Evolutionary conservation across 2,329 filamentous ascomycete species (phyloP), one percentile per base, ranked within the genome.

Genomic region (Aurifilum marmelostoma): DNA sequence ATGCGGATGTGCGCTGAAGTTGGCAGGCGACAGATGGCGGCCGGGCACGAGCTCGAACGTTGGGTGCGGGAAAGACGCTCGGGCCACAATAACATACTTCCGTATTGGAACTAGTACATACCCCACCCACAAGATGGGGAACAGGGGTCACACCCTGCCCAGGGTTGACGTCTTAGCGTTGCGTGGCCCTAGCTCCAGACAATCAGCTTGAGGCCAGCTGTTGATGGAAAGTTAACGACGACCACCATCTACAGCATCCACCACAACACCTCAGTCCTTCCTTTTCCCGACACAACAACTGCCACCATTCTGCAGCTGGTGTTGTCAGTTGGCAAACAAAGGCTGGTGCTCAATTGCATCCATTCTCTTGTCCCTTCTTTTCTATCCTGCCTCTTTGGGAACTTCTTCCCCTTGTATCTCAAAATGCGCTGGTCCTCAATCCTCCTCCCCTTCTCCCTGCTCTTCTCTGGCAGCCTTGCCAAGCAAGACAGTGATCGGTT

Each of bases 401-500:
- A 21, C 12, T 12, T 18, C 12, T 21, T 66, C 8, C 14, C 14
- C 3, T 34, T n/a, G 47, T 32, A 37, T 67, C 73, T 73, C 80
- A 89, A 80, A 74, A 95, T 95, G 92, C 90, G 88, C 81, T 83
- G 91, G 76, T 81, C 92, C 69, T 83, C 86, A 74, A 79, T 88
- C 71, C 80, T 94, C 74, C 81, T 91, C 73, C 86, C 89, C 56
- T 82, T 88, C 69, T 82, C 91, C 76, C 83, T 92, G 73, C 79
- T 93, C 67, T 79, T 89, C 52, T 82, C 88, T 67, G 84, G 86
- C 69, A 71, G 73, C 50, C 43, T 67, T 32, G 84, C 85, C 68
- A 78, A 90, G 54, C 88, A 87, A 62, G 87, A 91, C 66, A 91
- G 91, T 77, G 89, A 91, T 78, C 89, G 87, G 76, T 97, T 95